Evolutionary conservation across 352 stramenopile genomes (phyloP), one percentile per base, ranked within the genome.

Genomic region (Aphanomyces stellatus): DNA sequence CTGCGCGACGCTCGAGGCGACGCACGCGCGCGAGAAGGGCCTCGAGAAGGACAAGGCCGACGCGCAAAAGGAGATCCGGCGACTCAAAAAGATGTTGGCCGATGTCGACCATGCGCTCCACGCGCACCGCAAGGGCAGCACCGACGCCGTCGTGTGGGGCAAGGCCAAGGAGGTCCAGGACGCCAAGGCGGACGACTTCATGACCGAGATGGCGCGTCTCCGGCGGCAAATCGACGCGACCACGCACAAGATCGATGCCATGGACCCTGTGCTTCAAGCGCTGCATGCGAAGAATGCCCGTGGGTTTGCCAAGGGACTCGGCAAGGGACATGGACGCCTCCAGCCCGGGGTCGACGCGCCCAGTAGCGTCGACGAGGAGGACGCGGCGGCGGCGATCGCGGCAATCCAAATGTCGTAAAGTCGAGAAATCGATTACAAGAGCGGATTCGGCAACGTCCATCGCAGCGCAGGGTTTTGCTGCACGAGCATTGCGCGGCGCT

Each of bases 141-240:
- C 65, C 6, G 88, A 82, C 46, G 51, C 68, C 5, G 41, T 78
- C 17, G 82, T 88, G 43, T 92, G 81, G 83, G 83, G 83, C 7
- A 71, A 74, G 1, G 74, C 76, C 11, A 85, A 85, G 42, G 74
- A 76, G 27, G 70, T 78, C 46, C 72, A 71, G 30, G 77, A 88
- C 8, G 74, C 80, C 5, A 71, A 33, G 25, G 22, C 77, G 28
- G 67, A 81, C 7, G 68, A 53, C 6, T 49, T 67, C 0, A 31
- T 88, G 40, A 77, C 88, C 30, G 59, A 67, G 7, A 27, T 34
- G 3, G 19, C 30, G 49, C n/a, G 30, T 22, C 22, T 30, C n/a
- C 49, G 27, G 30, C 19, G 53, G 15, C 49, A 74, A 0, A 25
- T 88, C 3, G 64, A 56, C 13, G 51, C 34, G 25, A 61, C 61